Base-by-base conservation (phyloP, 2,329 filamentous ascomycete species). In the Fusarium sp. region DNA sequence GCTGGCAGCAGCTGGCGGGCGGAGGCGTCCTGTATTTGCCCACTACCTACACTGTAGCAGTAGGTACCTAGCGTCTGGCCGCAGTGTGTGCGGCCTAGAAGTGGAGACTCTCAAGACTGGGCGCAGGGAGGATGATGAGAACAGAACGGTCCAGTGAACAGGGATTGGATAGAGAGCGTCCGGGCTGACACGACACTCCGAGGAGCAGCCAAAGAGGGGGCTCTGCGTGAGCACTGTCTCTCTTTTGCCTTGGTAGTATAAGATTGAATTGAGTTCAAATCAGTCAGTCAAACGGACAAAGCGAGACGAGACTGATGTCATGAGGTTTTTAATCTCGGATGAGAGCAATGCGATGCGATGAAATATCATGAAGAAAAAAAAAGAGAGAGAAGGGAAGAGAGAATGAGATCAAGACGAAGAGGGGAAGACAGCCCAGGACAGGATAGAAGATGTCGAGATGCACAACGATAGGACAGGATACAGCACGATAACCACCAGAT, bases 111-210 rank as follows among this genome's bases (percentile, higher is more conserved):
- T 52, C 32, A 27, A 41, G 32, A 61, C 60, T 57, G 53, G 56
- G 62, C 47, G 71, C 66, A 75, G 72, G 71, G 73, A 75, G 74
- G 69, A 74, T 72, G 65, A 65, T 66, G 69, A 62, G 61, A 66
- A 71, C 49, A 41, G 51, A 53, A 55, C 48, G 70, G 24, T 20
- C 4, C 22, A 41, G 18, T 37, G 49, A 16, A 41, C 73, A 71
- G 71, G 75, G 77, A 79, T 79, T 79, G 77, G 77, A 61, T 71
- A 66, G 63, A 66, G 71, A 67, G 66, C 49, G 71, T 63, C 75
- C 71, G 67, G 75, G 76, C 76, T 79, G 77, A 78, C 76, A 79
- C 77, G 71, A 76, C 66, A 63, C 62, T 46, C 44, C 51, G 42
- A 57, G 34, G 61, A 65, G 58, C 47, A 42, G 47, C 57, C 49